Conservation (phyloP, 768 basidiomycete genomes). For the Rubroboletus pulcherrimus region DNA sequence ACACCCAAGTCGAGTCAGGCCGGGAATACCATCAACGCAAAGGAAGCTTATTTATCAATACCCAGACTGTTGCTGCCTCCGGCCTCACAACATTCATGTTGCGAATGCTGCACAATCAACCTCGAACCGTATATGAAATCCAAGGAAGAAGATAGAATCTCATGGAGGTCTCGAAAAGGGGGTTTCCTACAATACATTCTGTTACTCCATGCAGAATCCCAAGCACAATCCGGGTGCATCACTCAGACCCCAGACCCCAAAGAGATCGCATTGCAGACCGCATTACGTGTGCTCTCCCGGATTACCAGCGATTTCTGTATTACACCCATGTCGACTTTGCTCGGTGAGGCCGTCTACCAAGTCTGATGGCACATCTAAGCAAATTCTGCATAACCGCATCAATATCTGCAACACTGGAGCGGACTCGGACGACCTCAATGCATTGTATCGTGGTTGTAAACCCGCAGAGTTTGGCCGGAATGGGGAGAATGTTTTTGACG, state of each 20-base stretch:
- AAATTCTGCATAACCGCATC: neutral
- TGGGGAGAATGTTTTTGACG: slow-evolving; percentile 2
- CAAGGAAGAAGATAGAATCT: no score
- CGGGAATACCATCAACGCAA: no score
- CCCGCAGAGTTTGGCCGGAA: slow-evolving; percentile 6
- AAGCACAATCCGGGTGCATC: neutral
- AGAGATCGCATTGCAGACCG: neutral
- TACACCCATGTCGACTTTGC: neutral
- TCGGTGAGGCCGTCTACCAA: neutral
- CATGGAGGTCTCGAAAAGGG: neutral
- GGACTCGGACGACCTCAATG: neutral
- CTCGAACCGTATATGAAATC: no score
- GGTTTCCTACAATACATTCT: neutral
- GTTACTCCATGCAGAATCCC: neutral
- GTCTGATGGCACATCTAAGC: neutral
- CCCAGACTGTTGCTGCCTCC: no score
- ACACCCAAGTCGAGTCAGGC: no score
- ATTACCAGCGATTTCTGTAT: neutral
- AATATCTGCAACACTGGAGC: neutral
- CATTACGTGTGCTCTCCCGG: neutral
- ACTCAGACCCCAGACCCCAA: neutral
- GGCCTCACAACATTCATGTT: no score
- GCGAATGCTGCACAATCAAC: no score
- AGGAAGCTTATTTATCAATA: no score
- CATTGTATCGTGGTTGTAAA: slow-evolving; percentile 1